A percentile compares a stretch with the other conserved stretches of the same genome.
Conservation (phyloP, 2,329 filamentous ascomycete genomes). For the Cordyceps fumosorosea region DNA sequence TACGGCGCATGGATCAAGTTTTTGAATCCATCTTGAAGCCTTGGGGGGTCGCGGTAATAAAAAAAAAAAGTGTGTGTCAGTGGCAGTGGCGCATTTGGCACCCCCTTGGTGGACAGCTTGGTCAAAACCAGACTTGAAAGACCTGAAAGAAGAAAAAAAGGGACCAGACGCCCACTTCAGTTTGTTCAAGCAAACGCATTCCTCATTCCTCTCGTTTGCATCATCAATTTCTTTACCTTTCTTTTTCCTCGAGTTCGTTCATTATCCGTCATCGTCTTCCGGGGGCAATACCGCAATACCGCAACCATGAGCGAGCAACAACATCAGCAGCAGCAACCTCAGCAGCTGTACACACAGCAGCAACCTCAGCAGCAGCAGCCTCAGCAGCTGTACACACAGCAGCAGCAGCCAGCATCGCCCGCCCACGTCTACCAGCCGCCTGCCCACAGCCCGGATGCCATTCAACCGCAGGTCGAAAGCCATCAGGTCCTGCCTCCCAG, state of each 20-base stretch:
- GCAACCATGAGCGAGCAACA: slow-evolving; percentile 4
- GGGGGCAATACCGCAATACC: not conserved
- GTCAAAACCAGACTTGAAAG: not conserved
- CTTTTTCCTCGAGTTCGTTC: not conserved
- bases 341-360: slow-evolving; percentile 5
- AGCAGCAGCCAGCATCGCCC: not conserved
- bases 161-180: not conserved
- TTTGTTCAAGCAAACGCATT: not conserved
- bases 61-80: not conserved
- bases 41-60: not conserved
- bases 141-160: not conserved
- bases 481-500: slow-evolving; percentile 10
- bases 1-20: not conserved
- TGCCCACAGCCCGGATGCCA: not conserved
- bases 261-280: not conserved
- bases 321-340: slow-evolving; percentile 1
- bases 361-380: not conserved
- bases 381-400: slow-evolving; percentile 7
- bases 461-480: not conserved
- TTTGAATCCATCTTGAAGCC: not conserved
- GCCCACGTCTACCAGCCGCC: slow-evolving; percentile 10
- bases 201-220: not conserved
- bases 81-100: not conserved
- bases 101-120: not conserved
- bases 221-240: not conserved